Evolutionary conservation across 2,329 filamentous ascomycete genomes (phyloP).

Genomic region (Cordyceps militaris): DNA sequence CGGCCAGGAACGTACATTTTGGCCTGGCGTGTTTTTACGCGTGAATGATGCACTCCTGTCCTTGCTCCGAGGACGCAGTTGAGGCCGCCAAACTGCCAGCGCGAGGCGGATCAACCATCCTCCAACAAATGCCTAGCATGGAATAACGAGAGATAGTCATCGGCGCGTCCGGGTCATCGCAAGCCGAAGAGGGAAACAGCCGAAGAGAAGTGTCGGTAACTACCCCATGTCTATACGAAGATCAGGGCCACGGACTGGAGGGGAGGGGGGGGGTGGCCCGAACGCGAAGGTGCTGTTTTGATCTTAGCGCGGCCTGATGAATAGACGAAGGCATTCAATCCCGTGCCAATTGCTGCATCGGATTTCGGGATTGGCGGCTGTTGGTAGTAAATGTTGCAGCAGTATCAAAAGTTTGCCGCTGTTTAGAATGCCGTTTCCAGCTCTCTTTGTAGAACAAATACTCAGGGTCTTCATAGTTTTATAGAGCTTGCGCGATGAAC

Average conservation of each 20-base stretch:
- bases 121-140: too few relatives aligned
- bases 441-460: too few relatives aligned
- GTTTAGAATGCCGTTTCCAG: too few relatives aligned
- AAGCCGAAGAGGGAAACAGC: background rate
- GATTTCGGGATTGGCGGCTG: background rate
- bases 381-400: background rate
- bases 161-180: background rate
- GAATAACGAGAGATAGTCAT: too few relatives aligned
- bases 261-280: background rate
- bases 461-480: too few relatives aligned
- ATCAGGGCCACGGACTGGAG: background rate
- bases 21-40: too few relatives aligned
- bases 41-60: too few relatives aligned
- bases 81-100: too few relatives aligned
- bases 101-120: too few relatives aligned
- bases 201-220: background rate
- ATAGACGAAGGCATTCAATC: constrained; percentile 5
- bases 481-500: too few relatives aligned
- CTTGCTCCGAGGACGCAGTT: too few relatives aligned
- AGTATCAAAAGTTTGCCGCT: background rate
- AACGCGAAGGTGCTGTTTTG: background rate
- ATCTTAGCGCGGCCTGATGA: background rate
- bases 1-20: too few relatives aligned
- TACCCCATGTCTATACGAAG: background rate
- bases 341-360: background rate